Base-by-base conservation (phyloP, 2,329 filamentous ascomycete species). In the Talaromyces sp. region DNA sequence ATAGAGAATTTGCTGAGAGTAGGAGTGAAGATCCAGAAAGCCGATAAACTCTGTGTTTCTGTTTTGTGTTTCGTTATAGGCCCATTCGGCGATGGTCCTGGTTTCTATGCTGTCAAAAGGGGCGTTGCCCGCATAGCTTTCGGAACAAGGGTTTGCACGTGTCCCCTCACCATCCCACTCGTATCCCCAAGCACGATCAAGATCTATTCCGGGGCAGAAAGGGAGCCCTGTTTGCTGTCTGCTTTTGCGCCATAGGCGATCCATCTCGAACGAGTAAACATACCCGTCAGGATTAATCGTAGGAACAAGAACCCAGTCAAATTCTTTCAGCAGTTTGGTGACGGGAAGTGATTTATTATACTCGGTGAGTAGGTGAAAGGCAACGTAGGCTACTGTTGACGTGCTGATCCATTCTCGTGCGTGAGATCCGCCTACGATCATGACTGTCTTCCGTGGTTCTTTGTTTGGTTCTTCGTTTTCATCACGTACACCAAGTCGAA, bases 331-430 rank as follows among this genome's bases (percentile, higher is more conserved):
- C 9, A 98, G 83, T 66, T 88, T 89, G 22, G 90, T 93, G 62
- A 96, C 88, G 13, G 78, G 77, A 81, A 84, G 67, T 73, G 84
- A 78, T 85, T 92, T 91, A 64, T 90, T 91, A 75, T 94, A 96
- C 4, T 88, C 86, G 0, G 90, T 93, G 71, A 97, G 91, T 57
- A 98, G 84, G 16, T 87, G 91, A 86, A 95, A 97, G 10, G 94
- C 92, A 35, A 97, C 81, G 72, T 96, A 98, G 72, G 90, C 96
- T 61, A 96, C 92, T 0, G 93, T 96, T 72, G 90, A 95, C 0
- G 90, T 93, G 56, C 92, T 92, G 69, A 99, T 96, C 95, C 95
- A 99, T 82, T 99, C 95, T 43, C 95, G 87, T 3, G 93, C 94
- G 76, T 98, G 95, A n/a, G 91, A 84, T 58, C 94, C 94, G 62